These are phyloP conservation scores for Penicillium flavigenum DNA, from an alignment of 495 filamentous ascomycete species.

Conservation along the genomic window DNA sequence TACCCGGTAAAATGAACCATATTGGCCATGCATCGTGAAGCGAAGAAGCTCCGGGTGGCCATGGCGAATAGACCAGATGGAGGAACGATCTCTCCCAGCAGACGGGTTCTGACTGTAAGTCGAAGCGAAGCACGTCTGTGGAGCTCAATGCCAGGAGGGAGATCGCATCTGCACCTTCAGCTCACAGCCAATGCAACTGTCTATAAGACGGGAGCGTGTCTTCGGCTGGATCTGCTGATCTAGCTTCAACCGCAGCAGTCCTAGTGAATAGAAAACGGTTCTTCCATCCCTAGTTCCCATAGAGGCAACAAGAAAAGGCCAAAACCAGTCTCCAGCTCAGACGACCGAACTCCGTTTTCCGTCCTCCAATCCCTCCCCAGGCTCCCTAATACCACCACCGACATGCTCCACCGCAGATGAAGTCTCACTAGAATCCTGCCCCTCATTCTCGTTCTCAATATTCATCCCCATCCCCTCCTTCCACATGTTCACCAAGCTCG, in stretches of 20 bases:
- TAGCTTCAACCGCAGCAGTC: background rate
- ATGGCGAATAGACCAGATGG: background rate
- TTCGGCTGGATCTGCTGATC: background rate
- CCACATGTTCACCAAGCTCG: conserved; percentile 33
- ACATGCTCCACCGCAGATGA: background rate
- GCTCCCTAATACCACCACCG: background rate
- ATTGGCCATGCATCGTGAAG: background rate
- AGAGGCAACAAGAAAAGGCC: background rate
- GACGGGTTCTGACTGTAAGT: background rate
- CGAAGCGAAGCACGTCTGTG: background rate
- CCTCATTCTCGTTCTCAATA: background rate
- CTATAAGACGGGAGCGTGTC: background rate
- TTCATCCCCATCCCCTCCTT: conserved; percentile 20
- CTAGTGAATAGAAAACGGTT: background rate
- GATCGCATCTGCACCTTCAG: background rate
- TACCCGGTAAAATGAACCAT: background rate
- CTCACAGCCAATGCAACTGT: background rate
- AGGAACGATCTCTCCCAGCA: background rate
- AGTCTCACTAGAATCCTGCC: background rate
- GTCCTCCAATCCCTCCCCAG: background rate
- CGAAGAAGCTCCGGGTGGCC: background rate
- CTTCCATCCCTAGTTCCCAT: background rate
- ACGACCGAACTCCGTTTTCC: background rate
- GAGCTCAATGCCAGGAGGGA: background rate
- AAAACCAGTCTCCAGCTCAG: background rate